phyloP scores from a whole-genome alignment of 805 yeast species.

The Wickerhamia fluorescens region DNA sequence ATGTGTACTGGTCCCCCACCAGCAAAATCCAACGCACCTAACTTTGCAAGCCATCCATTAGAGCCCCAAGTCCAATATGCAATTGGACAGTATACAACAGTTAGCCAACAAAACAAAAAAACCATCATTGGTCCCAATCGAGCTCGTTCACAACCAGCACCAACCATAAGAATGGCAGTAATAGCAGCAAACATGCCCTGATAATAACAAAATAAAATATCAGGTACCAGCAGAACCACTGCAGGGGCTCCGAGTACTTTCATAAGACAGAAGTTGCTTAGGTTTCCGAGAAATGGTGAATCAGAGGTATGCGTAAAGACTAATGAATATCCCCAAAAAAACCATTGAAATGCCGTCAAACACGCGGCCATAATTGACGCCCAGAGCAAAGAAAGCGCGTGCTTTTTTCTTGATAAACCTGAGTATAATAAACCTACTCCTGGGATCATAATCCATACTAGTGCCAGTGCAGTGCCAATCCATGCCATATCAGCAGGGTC shows the following conservation, averaged over 20 bases:
- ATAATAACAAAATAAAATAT: constrained; percentile 80
- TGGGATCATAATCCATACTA: constrained; percentile 95
- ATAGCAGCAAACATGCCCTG: constrained; percentile 96
- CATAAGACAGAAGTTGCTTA: constrained; percentile 74
- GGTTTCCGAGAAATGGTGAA: constrained; percentile 70
- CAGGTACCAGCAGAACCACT: constrained; percentile 69
- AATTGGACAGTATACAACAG: constrained; percentile 90
- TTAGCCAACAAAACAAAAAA: constrained; percentile 88
- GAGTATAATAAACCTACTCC: constrained; percentile 92
- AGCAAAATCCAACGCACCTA: constrained; percentile 92
- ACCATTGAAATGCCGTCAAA: constrained; percentile 89
- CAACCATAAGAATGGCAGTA: constrained; percentile 90
- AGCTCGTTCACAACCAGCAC: constrained; percentile 98
- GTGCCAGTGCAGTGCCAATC: constrained; percentile 68
- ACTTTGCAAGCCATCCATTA: constrained; percentile 76
- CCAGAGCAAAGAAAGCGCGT: constrained; percentile 92
- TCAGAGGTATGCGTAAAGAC: constrained; percentile 65
- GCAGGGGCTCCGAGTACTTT: constrained; percentile 78
- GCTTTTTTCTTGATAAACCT: constrained; percentile 90
- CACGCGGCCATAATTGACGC: constrained; percentile 86
- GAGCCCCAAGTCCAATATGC: constrained; percentile 98
- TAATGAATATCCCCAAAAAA: constrained; percentile 95
- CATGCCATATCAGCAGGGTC: constrained; percentile 78
- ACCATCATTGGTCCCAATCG: constrained; percentile 95
- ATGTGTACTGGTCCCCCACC: constrained; percentile 99